Base-by-base conservation (phyloP, 1,139 yeast species). In the Blastobotrys capitulatus region DNA sequence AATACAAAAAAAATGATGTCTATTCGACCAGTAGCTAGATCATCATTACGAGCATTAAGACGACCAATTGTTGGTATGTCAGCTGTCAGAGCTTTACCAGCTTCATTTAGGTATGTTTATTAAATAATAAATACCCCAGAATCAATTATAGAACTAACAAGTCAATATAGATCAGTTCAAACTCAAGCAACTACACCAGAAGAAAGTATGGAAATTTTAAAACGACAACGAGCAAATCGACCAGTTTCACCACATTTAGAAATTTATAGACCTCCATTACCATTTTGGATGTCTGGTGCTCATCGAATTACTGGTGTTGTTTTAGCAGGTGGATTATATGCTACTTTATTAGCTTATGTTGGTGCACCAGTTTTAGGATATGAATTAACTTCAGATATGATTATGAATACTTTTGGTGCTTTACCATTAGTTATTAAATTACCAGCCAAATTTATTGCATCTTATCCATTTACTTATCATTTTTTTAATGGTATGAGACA, bases 221-320 rank as follows among this genome's bases (percentile, higher is more conserved):
- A 81, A 52, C 80, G 83, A 49, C 98, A 92, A 74, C 82, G 98
- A 70, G 77, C 76, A 60, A 79, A 81, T 72, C 83, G 98, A 73
- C 98, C 98, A 42, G 72, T 78, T 35, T 89, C 97, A 39, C 98
- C 98, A 52, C 95, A 92, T 69, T 77, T 92, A 66, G 72, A 82
- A 53, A 90, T 92, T 65, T 92, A 90, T 74, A 76, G 88, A 73
- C 94, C 94, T 48, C 97, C 92, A 74, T 69, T 90, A 58, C 87
- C 97, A 41, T 78, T 84, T 86, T 70, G 78, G 57, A 68, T 92
- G 66, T 90, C 97, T 5, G 73, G 83, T 36, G 68, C 84, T 55
- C 97, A 92, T 72, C 84, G 98, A 77, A 71, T 92, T 62, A 80
- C 95, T 43, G 97, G 97, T 66, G 85, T 89, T 29, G 79, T 81